Evolutionary conservation across 805 yeast species (phyloP).

Genomic region (Ogataea angusta): DNA sequence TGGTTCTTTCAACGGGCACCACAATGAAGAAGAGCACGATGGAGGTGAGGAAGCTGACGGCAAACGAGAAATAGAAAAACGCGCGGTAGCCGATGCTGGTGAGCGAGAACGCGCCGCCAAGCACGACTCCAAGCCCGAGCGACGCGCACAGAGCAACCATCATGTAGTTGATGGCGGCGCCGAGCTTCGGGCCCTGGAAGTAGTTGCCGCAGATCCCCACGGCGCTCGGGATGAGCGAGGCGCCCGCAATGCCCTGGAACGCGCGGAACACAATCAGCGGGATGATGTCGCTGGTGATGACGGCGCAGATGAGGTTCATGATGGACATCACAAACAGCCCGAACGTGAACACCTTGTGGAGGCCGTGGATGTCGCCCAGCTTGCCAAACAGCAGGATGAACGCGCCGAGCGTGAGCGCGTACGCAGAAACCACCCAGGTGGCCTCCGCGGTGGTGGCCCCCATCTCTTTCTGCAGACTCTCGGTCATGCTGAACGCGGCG

Average conservation of each 20-base stretch:
- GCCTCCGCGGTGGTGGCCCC: slow-evolving; percentile 34
- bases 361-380: slow-evolving; percentile 41
- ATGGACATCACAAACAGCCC: slow-evolving; percentile 19
- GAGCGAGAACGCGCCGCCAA: slow-evolving; percentile 44
- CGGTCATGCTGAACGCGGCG: slow-evolving; percentile 23
- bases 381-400: slow-evolving; percentile 43
- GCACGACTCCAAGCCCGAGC: slow-evolving; percentile 37
- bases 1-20: slow-evolving; percentile 30
- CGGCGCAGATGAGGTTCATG: slow-evolving; percentile 35
- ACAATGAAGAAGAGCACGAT: slow-evolving; percentile 22
- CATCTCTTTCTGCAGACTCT: slow-evolving; percentile 36
- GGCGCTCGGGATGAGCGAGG: slow-evolving; percentile 37
- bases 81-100: slow-evolving; percentile 39
- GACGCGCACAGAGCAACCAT: slow-evolving; percentile 25
- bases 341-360: slow-evolving; percentile 29
- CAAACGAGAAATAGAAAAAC: slow-evolving; percentile 37
- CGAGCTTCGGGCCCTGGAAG: slow-evolving; percentile 18
- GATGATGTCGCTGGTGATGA: slow-evolving; percentile 32
- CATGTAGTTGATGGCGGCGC: slow-evolving; percentile 14
- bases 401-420: slow-evolving; percentile 43
- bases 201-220: slow-evolving; percentile 24
- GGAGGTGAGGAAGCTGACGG: slow-evolving; percentile 19
- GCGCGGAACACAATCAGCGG: slow-evolving; percentile 42
- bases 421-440: slow-evolving; percentile 42
- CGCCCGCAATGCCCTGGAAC: slow-evolving; percentile 43